Percentiles rank a stretch among this genome's conserved stretches.
These are phyloP conservation scores for Pythium dissotocum DNA, from an alignment of 352 stramenopile genomes.

Conservation along the genomic window DNA sequence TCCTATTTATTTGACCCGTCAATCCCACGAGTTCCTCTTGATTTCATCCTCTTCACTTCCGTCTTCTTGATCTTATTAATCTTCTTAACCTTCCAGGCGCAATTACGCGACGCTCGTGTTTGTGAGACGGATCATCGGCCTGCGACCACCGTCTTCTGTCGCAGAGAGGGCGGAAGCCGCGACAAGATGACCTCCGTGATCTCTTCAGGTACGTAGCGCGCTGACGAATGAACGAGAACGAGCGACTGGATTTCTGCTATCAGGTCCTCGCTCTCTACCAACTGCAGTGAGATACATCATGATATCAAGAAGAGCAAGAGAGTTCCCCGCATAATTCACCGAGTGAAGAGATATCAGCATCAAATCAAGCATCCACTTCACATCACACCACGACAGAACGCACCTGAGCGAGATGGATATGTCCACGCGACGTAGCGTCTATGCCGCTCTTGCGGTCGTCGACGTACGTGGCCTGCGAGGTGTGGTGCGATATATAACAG, in stretches of 20 bases:
- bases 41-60: not conserved
- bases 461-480: constrained; percentile 60
- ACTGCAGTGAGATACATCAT: constrained; percentile 27
- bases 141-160: constrained; percentile 43
- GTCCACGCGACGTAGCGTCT: constrained; percentile 54
- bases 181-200: constrained; percentile 35
- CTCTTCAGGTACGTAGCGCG: constrained; percentile 46
- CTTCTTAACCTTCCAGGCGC: no score
- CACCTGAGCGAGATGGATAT: constrained; percentile 81
- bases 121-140: constrained; percentile 2
- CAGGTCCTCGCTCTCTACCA: constrained; percentile 35
- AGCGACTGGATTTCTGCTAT: constrained; percentile 57
- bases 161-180: constrained; percentile 38
- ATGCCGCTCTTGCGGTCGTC: constrained; percentile 44
- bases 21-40: not conserved
- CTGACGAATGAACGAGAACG: constrained; percentile 78
- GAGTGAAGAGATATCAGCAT: constrained; percentile 1
- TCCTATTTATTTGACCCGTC: not conserved
- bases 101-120: not conserved
- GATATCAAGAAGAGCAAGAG: not conserved
- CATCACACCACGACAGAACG: not conserved
- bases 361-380: not conserved
- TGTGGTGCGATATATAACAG: not conserved
- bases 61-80: no score
- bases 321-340: no score